Base-by-base conservation (phyloP, 768 basidiomycete species). In the Agrocybe praecox region DNA sequence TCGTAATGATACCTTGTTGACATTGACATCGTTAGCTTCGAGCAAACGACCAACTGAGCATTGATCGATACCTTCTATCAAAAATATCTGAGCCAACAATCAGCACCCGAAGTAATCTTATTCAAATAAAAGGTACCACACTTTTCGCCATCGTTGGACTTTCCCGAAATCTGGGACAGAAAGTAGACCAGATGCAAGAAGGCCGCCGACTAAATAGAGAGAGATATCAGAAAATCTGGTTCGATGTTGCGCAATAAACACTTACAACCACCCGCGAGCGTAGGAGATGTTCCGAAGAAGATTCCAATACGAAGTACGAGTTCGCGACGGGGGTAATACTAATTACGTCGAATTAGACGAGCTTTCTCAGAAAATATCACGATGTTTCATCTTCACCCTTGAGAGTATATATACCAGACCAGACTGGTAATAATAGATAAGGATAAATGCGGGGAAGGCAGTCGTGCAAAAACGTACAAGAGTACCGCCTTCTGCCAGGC, bases 401-500 rank as follows among this genome's bases (percentile, higher is more conserved):
- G 76, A 69, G 29, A 79, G 52, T 22, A 72, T 63, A 50, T 78
- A 78, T 12, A 74, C 69, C 49, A 80, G 58, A 4, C 76, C 78
- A 11, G 75, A 72, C 74, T 76, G 56, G 26, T 34, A 40, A 21
- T 24, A 54, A 49, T 17, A 36, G 52, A 29, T 29, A 9, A 29
- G 26, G 9, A 29, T 29, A 9, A 5, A 29, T 9, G 5, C 4
- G 26, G 9, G 26, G 26, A 29, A 29, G 9, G 26, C 26, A 29
- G n/a, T n/a, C n/a, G n/a, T n/a, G n/a, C 26, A 9, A 5, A 29
- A 5, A 65, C 72, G 24, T 49, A 76, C 77, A 67, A 80, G 55
- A 0, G 76, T 76, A 24, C 77, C 77, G 14, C 75, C 76, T 59
- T 80, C 78, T 22, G 74, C 69, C n/a, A 78, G 66, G 33, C 77